Percentiles rank a stretch among this genome's conserved stretches.
Conservation (phyloP, 192 early-diverging fungal genomes). For the Backusella sp. region DNA sequence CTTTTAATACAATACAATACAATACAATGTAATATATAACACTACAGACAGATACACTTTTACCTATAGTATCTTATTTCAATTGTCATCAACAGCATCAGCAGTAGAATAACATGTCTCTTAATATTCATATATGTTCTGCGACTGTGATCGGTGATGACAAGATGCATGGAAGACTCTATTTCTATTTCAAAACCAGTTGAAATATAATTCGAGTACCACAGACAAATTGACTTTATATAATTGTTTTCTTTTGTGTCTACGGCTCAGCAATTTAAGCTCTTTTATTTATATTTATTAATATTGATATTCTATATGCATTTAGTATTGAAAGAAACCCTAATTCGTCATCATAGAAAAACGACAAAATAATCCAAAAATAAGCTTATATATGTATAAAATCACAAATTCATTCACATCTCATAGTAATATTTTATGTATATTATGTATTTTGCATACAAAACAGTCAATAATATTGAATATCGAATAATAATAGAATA, state of each 20-base stretch:
- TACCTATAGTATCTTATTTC: too few relatives aligned
- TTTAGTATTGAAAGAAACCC: too few relatives aligned
- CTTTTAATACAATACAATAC: too few relatives aligned
- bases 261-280: background rate
- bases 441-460: too few relatives aligned
- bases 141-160: background rate
- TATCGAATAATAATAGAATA: background rate
- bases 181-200: background rate
- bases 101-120: too few relatives aligned
- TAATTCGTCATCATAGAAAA: background rate
- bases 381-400: background rate
- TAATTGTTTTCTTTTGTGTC: background rate
- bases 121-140: background rate
- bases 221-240: background rate
- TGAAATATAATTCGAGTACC: background rate
- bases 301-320: background rate
- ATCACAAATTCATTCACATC: background rate
- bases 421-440: too few relatives aligned
- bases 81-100: too few relatives aligned
- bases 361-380: background rate
- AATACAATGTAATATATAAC: too few relatives aligned
- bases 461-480: too few relatives aligned
- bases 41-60: too few relatives aligned
- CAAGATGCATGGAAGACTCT: conserved; percentile 4
- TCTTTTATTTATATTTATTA: background rate